Conservation (phyloP, 192 early-diverging fungal species). For the Lobosporangium transversale region DNA sequence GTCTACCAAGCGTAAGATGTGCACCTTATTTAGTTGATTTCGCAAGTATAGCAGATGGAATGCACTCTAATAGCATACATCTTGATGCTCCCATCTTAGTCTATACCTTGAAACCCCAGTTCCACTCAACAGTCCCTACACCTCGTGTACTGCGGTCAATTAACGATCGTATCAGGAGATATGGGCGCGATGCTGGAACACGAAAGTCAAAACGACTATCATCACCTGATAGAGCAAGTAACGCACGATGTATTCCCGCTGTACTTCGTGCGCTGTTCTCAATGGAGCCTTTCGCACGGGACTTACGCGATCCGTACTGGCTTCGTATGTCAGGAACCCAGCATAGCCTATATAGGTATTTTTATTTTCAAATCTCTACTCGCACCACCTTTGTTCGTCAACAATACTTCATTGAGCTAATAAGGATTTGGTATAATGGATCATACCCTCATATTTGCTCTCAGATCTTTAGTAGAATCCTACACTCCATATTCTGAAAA, state of each 20-base stretch:
- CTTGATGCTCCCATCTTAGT: no score
- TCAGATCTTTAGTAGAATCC: constrained; percentile 8
- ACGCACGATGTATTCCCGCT: constrained; percentile 12
- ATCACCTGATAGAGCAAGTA: constrained; percentile 2
- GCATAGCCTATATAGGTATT: constrained; percentile 15
- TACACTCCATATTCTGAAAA: constrained; percentile 1
- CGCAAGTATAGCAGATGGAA: no score
- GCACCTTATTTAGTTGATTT: no score
- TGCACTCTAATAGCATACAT: no score
- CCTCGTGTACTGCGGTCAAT: constrained; percentile 15
- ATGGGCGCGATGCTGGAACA: constrained; percentile 16
- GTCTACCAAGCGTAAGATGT: no score
- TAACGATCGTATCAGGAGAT: constrained; percentile 15
- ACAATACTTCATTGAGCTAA: no score
- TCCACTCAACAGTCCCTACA: constrained; percentile 19
- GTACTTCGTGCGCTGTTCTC: constrained; percentile 21
- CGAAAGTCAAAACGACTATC: constrained; percentile 9
- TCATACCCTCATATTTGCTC: no score
- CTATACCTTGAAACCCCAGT: constrained; percentile 25
- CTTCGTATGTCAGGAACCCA: neutral
- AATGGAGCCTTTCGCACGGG: constrained; percentile 9
- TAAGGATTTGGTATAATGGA: no score
- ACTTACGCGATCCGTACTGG: constrained; percentile 10
- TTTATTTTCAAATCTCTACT: neutral
- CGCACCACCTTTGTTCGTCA: no score